Conservation (phyloP, 2,329 filamentous ascomycete genomes). For the Diaporthe citri region DNA sequence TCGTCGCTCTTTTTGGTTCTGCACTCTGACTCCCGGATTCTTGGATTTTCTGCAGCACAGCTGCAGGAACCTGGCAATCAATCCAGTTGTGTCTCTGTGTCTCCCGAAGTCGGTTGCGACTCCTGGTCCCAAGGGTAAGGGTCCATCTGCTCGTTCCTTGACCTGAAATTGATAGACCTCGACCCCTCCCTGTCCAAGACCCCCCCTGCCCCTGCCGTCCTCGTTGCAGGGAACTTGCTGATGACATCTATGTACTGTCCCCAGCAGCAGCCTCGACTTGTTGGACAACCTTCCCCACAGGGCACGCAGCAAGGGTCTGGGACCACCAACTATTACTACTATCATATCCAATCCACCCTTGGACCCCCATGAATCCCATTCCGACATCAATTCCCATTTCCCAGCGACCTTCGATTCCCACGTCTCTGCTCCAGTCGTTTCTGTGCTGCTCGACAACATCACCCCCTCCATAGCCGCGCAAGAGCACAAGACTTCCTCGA, state of each 20-base stretch:
- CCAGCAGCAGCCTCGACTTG: slow-evolving; percentile 30
- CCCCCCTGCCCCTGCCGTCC: slow-evolving; percentile 1
- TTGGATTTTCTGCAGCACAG: neutral
- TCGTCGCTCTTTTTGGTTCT: neutral
- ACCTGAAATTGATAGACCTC: slow-evolving; percentile 1
- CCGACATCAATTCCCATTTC: slow-evolving; percentile 28
- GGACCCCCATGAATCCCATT: slow-evolving; percentile 29
- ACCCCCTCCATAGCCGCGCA: neutral
- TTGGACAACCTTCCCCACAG: slow-evolving; percentile 29
- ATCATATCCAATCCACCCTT: slow-evolving; percentile 29
- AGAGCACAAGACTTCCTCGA: neutral
- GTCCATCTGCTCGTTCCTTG: slow-evolving; percentile 20
- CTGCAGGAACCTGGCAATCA: neutral
- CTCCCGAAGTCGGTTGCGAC: neutral
- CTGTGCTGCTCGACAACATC: slow-evolving; percentile 14
- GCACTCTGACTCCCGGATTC: neutral
- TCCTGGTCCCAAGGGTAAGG: neutral
- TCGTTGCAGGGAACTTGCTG: slow-evolving; percentile 25
- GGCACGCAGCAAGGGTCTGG: slow-evolving; percentile 26
- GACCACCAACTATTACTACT: slow-evolving; percentile 30
- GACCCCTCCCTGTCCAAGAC: neutral
- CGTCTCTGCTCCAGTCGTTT: slow-evolving; percentile 7
- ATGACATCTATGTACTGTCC: slow-evolving; percentile 23
- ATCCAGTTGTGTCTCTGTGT: neutral
- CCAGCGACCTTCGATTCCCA: slow-evolving; percentile 12